Evolutionary conservation across 164 flowering plant genomes (phyloP), one percentile per base, ranked within the genome.

Genomic region (Vitis cinerea): DNA sequence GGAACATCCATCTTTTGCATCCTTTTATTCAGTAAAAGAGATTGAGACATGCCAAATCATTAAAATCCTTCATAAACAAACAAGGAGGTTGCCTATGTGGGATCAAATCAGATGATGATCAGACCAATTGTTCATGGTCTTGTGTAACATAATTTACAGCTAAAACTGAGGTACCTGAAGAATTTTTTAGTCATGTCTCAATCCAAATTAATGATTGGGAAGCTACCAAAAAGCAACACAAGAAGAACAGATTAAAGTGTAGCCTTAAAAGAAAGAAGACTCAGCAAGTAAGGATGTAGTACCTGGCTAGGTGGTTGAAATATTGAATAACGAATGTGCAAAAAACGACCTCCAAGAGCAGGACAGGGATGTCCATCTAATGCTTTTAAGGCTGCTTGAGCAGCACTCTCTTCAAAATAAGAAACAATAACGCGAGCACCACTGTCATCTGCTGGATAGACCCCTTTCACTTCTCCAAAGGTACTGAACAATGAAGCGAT

Each of bases 381-480:
- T 0, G 86, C 83, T 51, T 73, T 68, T 10, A 91, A 65, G 16
- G 99, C 98, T 3, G 77, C 80, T 63, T 74, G 72, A 9, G 99
- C 93, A 37, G 85, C 80, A 37, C 56, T 27, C 15, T 79, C 70
- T 0, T 86, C 82, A 31, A 54, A 14, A 61, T 65, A 95, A 14
- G 88, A 88, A 17, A 95, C 97, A 62, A 95, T 80, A 59, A 93
- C 97, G 16, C 99, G 97, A 53, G 88, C 75, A 9, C 98, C 97
- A 59, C 78, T 88, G 15, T 87, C 92, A 63, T 95, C 99, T n/a
- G 99, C 98, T 10, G 86, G 73, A 62, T 73, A 79, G 10, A 94
- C 95, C 57, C 90, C 95, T 60, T 68, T 76, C 3, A 93, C 85
- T 62, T 81, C 78, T 1, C 99, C 98, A 51, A 84, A 95, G 13